phyloP scores from a whole-genome alignment of 164 flowering plant genomes.

The Annona cherimola region DNA sequence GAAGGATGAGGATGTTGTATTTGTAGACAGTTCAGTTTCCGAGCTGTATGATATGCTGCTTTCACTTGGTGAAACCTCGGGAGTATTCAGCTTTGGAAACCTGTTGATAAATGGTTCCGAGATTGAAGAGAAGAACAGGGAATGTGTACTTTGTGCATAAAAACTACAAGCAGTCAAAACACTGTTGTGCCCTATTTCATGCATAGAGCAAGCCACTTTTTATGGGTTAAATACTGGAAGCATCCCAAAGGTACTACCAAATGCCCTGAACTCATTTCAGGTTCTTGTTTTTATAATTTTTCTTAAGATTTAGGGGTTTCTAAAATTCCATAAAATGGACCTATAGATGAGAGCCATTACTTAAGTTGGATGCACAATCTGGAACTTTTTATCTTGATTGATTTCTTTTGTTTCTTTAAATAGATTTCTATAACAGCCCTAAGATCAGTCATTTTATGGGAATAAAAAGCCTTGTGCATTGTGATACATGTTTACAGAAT shows the following conservation, averaged over 20 bases:
- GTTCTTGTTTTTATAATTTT: too few species aligned
- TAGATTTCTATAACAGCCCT: neutral
- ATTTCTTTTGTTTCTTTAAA: neutral
- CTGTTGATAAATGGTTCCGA: neutral
- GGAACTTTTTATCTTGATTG: too few species aligned
- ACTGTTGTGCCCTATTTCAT: neutral
- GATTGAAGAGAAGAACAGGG: neutral
- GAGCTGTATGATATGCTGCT: neutral
- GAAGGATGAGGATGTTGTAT: slow-evolving; percentile 12
- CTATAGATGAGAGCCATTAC: too few species aligned
- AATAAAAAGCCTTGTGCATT: too few species aligned
- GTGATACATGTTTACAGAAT: neutral
- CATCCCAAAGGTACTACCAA: neutral
- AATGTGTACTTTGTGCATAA: neutral
- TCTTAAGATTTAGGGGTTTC: too few species aligned
- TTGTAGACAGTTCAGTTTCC: slow-evolving; percentile 1
- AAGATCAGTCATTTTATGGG: neutral
- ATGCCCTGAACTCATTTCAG: too few species aligned
- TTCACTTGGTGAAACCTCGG: neutral
- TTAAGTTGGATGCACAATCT: too few species aligned
- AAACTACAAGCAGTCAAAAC: neutral
- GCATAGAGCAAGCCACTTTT: neutral
- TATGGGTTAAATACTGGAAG: neutral
- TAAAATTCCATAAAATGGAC: too few species aligned
- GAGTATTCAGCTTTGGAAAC: neutral